Conservation (phyloP, 2,329 filamentous ascomycete genomes). For the Aspergillus tamarii region DNA sequence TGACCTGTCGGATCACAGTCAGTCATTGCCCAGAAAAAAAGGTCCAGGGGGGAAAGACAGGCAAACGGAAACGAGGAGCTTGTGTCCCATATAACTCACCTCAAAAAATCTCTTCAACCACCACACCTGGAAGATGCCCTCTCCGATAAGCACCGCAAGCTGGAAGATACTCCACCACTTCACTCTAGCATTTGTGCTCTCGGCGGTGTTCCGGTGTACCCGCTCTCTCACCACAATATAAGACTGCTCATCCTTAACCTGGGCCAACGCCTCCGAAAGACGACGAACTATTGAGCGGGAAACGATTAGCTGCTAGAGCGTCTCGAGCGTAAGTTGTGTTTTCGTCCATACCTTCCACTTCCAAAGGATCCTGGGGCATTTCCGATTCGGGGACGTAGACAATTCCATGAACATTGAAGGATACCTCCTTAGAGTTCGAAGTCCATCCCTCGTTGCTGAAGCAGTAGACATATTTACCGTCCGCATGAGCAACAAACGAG, state of each 20-base stretch:
- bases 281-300: constrained; percentile 64
- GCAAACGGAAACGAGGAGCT: neutral
- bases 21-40: neutral
- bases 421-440: constrained; percentile 94
- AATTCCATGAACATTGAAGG: constrained; percentile 98
- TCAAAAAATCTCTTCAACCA: constrained; percentile 99
- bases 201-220: constrained; percentile 96
- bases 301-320: constrained; percentile 6
- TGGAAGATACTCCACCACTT: constrained; percentile 99
- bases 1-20: constrained; percentile 39
- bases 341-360: constrained; percentile 73
- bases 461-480: constrained; percentile 94
- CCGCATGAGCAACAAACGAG: constrained; percentile 80
- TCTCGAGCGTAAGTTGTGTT: neutral
- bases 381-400: constrained; percentile 94
- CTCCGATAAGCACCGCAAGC: constrained; percentile 81
- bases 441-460: constrained; percentile 99
- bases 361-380: constrained; percentile 81
- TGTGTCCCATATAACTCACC: constrained; percentile 49
- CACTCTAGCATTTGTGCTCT: constrained; percentile 95
- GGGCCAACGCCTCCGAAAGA: constrained; percentile 80
- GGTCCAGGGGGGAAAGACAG: neutral
- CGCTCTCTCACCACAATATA: constrained; percentile 96
- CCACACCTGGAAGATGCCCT: constrained; percentile 98
- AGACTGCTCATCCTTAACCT: constrained; percentile 96